Conservation (phyloP, 495 filamentous ascomycete genomes). For the Xylaria scruposa region DNA sequence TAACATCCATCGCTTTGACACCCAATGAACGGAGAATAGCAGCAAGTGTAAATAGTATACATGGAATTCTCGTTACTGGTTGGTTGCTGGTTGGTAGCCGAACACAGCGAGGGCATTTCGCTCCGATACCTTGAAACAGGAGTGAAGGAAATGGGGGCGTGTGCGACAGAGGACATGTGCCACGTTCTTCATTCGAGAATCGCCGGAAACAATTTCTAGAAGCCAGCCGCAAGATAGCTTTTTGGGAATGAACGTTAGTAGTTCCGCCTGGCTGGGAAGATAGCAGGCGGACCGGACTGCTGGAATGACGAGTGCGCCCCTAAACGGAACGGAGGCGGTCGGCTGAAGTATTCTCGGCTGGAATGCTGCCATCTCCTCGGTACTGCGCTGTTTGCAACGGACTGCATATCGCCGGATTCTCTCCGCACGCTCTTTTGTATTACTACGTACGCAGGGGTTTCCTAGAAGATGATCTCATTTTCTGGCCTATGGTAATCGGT, state of each 20-base stretch:
- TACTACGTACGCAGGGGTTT: neutral
- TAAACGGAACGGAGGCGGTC: neutral
- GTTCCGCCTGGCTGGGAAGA: neutral
- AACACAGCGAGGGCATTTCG: neutral
- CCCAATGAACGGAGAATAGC: neutral
- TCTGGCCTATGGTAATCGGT: neutral
- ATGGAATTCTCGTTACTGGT: neutral
- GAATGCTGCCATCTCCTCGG: neutral
- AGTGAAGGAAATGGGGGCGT: neutral
- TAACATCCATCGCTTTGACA: neutral
- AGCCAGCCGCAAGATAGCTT: neutral
- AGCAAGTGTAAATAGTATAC: neutral
- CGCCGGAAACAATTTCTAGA: slow-evolving; percentile 7
- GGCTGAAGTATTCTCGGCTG: neutral
- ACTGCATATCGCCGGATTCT: neutral
- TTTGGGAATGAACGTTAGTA: neutral
- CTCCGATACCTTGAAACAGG: neutral
- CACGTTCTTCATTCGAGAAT: neutral
- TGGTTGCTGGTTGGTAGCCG: neutral
- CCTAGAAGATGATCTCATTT: neutral
- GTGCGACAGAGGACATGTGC: neutral
- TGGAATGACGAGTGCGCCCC: slow-evolving; percentile 12
- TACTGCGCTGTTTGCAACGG: neutral
- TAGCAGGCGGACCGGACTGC: neutral
- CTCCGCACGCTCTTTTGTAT: neutral